phyloP scores from a whole-genome alignment of 495 filamentous ascomycete species.

The Xylaria intraflava region DNA sequence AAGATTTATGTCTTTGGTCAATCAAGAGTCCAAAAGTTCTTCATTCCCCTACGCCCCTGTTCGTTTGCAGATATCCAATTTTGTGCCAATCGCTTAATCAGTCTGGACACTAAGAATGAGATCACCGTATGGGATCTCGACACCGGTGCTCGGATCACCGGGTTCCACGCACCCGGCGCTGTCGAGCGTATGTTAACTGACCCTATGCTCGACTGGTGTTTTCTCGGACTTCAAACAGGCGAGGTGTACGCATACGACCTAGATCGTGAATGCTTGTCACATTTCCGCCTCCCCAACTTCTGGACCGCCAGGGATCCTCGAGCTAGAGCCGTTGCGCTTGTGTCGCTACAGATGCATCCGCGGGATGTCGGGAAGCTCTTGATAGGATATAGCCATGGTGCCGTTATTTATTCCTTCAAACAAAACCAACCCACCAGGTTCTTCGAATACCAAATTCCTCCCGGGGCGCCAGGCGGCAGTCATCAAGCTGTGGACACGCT shows the following conservation, averaged over 20 bases:
- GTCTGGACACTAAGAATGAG: constrained; percentile 78
- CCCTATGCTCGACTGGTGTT: constrained; percentile 82
- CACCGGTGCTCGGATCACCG: constrained; percentile 50
- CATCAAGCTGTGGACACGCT: constrained; percentile 36
- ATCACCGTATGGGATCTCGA: constrained; percentile 68
- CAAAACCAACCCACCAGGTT: constrained; percentile 68
- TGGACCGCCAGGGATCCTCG: constrained; percentile 61
- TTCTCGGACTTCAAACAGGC: constrained; percentile 68
- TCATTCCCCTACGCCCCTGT: constrained; percentile 56
- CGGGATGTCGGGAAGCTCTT: constrained; percentile 87
- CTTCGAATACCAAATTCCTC: constrained; percentile 75
- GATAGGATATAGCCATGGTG: constrained; percentile 81
- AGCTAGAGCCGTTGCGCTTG: constrained; percentile 27
- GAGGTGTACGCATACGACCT: constrained; percentile 88
- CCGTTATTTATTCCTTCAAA: constrained; percentile 88
- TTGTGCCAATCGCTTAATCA: constrained; percentile 67
- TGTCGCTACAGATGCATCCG: constrained; percentile 80
- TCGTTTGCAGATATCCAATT: constrained; percentile 38
- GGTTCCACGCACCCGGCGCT: constrained; percentile 65
- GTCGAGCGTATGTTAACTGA: constrained; percentile 70
- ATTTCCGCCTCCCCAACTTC: constrained; percentile 75
- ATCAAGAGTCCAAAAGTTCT: constrained; percentile 64
- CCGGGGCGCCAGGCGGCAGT: constrained; percentile 84
- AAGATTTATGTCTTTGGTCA: constrained; percentile 91
- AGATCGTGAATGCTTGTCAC: constrained; percentile 67